Conservation (phyloP, 1,284 basidiomycete species). For the Tetrapyrgos nigripes region DNA sequence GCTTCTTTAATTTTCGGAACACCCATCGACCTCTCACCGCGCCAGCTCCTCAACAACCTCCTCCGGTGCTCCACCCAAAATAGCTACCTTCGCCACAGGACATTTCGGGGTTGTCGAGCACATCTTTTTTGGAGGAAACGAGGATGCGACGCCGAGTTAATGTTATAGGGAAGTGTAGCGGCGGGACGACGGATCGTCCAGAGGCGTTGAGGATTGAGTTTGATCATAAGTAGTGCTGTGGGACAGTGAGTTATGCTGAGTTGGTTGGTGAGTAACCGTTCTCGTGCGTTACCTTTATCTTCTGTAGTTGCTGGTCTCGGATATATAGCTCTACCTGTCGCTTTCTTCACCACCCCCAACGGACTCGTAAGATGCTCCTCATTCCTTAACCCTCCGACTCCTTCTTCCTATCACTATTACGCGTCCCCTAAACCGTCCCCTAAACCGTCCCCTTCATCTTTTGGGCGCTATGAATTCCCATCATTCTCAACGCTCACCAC, state of each 20-base stretch:
- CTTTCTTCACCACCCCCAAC: too few relatives aligned
- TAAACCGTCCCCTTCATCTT: neutral
- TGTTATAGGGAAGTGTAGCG: conserved; percentile 87
- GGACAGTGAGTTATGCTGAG: conserved; percentile 79
- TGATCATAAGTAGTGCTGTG: too few relatives aligned
- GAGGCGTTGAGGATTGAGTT: conserved; percentile 90
- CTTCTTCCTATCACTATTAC: too few relatives aligned
- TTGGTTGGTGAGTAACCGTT: conserved; percentile 70
- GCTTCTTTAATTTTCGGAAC: conserved; percentile 2
- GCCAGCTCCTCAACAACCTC: too few relatives aligned
- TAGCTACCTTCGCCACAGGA: conserved; percentile 82
- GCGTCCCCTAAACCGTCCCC: too few relatives aligned
- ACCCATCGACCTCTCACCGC: conserved; percentile 12
- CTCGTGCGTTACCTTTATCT: conserved; percentile 61
- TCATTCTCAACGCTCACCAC: neutral
- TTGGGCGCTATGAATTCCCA: neutral
- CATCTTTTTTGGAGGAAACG: conserved; percentile 82
- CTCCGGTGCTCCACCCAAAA: too few relatives aligned
- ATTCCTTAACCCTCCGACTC: too few relatives aligned
- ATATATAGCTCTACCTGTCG: neutral
- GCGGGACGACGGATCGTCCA: conserved; percentile 87
- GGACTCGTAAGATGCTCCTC: too few relatives aligned
- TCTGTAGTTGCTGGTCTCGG: neutral
- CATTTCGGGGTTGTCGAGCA: conserved; percentile 92
- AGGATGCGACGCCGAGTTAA: conserved; percentile 55